A percentile compares a stretch with the other conserved stretches of the same genome.
Evolutionary conservation across 345 rosid genomes (phyloP).

Genomic region (Camelina neglecta): DNA sequence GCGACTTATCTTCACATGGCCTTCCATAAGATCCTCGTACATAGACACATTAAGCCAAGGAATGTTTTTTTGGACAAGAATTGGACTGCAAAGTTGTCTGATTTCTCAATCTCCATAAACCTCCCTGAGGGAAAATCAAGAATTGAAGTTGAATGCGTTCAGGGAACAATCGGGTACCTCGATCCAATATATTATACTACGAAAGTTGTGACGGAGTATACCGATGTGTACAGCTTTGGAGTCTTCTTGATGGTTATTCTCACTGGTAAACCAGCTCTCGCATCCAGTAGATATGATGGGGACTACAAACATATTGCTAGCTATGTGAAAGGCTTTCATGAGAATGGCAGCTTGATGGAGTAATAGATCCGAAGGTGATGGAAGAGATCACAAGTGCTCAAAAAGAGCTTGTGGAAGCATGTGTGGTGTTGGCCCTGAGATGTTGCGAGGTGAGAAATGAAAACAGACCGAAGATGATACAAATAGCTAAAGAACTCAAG

Average conservation of each 20-base stretch:
- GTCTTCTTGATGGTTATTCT: background rate
- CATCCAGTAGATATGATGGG: background rate
- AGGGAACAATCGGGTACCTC: background rate
- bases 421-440: background rate
- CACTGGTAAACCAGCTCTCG: background rate
- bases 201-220: background rate
- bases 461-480: background rate
- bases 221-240: background rate
- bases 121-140: background rate
- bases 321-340: background rate
- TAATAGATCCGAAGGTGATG: background rate
- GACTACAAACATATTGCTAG: background rate
- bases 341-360: background rate
- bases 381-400: background rate
- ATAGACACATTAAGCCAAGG: background rate
- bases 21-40: background rate
- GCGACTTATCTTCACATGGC: slow-evolving; percentile 31
- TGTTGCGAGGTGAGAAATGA: background rate
- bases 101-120: background rate
- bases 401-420: background rate
- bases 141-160: background rate
- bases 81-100: slow-evolving; percentile 7
- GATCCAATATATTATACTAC: background rate
- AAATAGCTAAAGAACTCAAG: background rate
- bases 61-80: slow-evolving; percentile 26